Percentiles rank a stretch among this genome's conserved stretches.
phyloP scores from a whole-genome alignment of 345 rosid genomes.

The Dipteronia dyeriana region DNA sequence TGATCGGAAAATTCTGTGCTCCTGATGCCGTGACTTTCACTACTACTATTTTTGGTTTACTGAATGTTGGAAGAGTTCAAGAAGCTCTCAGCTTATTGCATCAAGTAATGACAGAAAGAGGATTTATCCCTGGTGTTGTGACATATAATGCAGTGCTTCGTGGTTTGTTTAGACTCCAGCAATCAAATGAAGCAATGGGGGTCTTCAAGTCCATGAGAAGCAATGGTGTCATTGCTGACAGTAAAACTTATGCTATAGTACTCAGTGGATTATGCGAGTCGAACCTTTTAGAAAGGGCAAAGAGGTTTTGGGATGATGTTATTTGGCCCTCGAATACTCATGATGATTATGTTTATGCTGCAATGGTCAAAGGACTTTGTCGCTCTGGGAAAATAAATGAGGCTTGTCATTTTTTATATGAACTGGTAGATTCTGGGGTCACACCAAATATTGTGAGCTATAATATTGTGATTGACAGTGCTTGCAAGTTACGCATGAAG shows the following conservation, averaged over 20 bases:
- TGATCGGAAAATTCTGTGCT: conserved; percentile 62
- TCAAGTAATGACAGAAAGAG: conserved; percentile 49
- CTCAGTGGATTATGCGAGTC: conserved; percentile 58
- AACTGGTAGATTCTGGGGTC: conserved; percentile 68
- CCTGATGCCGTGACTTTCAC: conserved; percentile 83
- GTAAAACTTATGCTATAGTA: conserved; percentile 53
- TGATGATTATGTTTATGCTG: conserved; percentile 74
- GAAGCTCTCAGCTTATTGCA: conserved; percentile 59
- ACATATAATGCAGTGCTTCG: conserved; percentile 72
- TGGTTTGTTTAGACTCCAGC: conserved; percentile 54
- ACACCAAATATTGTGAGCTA: conserved; percentile 68
- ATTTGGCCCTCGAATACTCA: conserved; percentile 80
- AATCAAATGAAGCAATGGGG: conserved; percentile 54
- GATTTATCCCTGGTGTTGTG: conserved; percentile 57
- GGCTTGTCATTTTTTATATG: conserved; percentile 79
- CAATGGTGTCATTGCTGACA: conserved; percentile 47
- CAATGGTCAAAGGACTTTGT: conserved; percentile 78
- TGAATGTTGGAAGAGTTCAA: conserved; percentile 54
- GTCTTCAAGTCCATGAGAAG: conserved; percentile 52
- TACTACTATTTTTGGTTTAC: conserved; percentile 59
- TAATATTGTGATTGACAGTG: conserved; percentile 69
- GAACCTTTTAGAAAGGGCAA: conserved; percentile 55
- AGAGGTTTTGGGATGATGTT: conserved; percentile 77
- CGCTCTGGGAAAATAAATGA: conserved; percentile 46
- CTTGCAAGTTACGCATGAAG: conserved; percentile 64